Base-by-base conservation (phyloP, 495 filamentous ascomycete species). In the Daldinia decipiens region DNA sequence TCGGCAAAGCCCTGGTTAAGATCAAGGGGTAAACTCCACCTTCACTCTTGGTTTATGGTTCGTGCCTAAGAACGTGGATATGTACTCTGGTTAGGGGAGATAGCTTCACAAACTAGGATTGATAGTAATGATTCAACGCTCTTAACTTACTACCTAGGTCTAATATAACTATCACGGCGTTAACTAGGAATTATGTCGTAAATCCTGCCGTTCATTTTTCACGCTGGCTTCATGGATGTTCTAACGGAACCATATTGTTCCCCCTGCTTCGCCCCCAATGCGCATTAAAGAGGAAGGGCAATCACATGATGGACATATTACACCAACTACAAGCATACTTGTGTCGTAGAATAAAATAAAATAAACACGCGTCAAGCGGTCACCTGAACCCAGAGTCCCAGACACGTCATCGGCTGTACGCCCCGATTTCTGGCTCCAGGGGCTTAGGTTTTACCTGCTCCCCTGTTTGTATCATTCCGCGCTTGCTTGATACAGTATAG, bases 1-100 rank as follows among this genome's bases (percentile, higher is more conserved):
- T 93, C 81, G 95, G 94, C 66, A 98, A 97, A 84, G 92, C 93
- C 32, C 86, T 95, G 3, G 26, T 97, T 67, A 90, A 93, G 82
- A 89, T 95, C 71, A 81, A 81, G 65, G 69, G 78, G 61, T 68
- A 43, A 26, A 13, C 34, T 36, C 34, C 12, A 36, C 11, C 34
- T 36, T 36, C 4, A 36, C 34, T 13, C 34, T 13, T 13, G 5
- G 34, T 36, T 13, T 13, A 11, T 4, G 11, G 3, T 13, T 13
- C 3, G 34, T 13, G 11, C 32, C 9, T 34, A 34, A 36, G 4
- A 36, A 13, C 34, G 12, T 36, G 34, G 27, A 29, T 29, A 36
- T 12, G 12, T 13, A 11, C 3, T 36, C 12, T 36, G 12, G 12
- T 36, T 13, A 36, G 0, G 34, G 34, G 34, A 5, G 34, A 13